A percentile compares a stretch with the other conserved stretches of the same genome.
phyloP scores from a whole-genome alignment of 139 green algal genomes.

The Micromonas pusilla region DNA sequence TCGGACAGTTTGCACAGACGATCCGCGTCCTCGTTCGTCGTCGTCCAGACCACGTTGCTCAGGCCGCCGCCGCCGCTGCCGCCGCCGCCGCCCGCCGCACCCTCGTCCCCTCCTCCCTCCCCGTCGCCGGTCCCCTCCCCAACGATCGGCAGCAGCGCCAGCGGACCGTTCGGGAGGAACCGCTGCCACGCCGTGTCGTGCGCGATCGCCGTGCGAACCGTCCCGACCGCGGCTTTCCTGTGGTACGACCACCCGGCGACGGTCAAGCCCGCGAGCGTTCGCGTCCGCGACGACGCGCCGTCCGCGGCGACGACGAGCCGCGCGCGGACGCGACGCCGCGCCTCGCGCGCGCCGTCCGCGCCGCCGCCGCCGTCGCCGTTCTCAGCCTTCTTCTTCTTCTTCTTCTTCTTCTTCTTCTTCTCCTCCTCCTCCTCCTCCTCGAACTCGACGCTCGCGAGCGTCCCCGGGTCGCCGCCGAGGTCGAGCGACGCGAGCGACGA shows the following conservation, averaged over 20 bases:
- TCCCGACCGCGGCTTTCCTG: constrained; percentile 31
- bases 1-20: constrained; percentile 24
- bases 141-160: constrained; percentile 42
- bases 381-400: not conserved
- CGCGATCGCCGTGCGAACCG: constrained; percentile 9
- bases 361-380: not conserved
- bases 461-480: not conserved
- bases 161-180: constrained; percentile 44
- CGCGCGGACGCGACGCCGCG: constrained; percentile 3
- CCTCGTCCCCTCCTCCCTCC: not conserved
- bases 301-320: constrained; percentile 39
- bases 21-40: constrained; percentile 25
- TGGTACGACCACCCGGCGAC: constrained; percentile 18
- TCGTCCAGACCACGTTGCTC: constrained; percentile 50
- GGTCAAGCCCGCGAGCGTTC: constrained; percentile 24
- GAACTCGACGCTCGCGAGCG: not conserved
- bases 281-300: constrained; percentile 21
- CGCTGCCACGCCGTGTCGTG: constrained; percentile 41
- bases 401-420: too few species aligned
- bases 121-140: not conserved
- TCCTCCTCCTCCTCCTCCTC: not conserved
- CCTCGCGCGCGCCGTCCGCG: not conserved
- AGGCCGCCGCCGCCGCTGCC: too few species aligned
- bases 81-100: too few species aligned
- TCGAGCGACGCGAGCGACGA: not conserved